Evolutionary conservation across 2,329 filamentous ascomycete genomes (phyloP), one percentile per base, ranked within the genome.

Genomic region (Torrubiella hemipterigena): DNA sequence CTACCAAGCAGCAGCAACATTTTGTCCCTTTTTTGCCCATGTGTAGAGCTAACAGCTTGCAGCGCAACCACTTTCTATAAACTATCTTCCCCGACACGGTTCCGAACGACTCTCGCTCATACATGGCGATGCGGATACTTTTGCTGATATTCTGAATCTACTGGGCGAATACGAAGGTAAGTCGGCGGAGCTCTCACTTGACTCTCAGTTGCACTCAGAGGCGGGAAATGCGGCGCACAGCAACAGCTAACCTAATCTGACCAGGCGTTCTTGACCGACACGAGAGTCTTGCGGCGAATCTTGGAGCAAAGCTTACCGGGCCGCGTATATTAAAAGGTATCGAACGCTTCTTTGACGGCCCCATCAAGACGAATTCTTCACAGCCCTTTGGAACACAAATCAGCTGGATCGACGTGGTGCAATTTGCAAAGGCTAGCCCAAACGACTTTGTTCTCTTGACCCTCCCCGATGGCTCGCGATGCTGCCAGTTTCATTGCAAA

Each of bases 281-380:
- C 52, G 85, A 94, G 58, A 89, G 81, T 52, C 73, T 93, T 45
- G 86, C 85, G 28, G 79, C 81, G 35, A 89, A 85, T 46, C 67
- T 94, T 17, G 85, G 85, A 44, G 85, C 83, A 33, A 81, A 84
- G 42, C 77, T 87, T 13, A 73, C 86, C 2, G 84, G 81, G 0
- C 83, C 84, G 16, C 83, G 87, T 31, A 60, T 93, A 39, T 73
- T 93, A 45, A 86, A 86, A 55, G 79, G 83, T 25, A 85, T 93
- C 51, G 85, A 93, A 52, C 73, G 81, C 32, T 67, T 89, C 34
- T 93, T 94, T 47, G 84, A 93, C 41, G 81, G 81, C 0, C 76
- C 81, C 15, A 85, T 87, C 38, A 75, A 50, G 32, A 63, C 56
- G 8, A 59, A 43, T 32, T 58, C 50, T 30, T 35, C 67, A 65